Percentiles rank a stretch among this genome's conserved stretches.
Evolutionary conservation across 2,329 filamentous ascomycete species (phyloP).

Genomic region (Cryphonectria nitschkei): DNA sequence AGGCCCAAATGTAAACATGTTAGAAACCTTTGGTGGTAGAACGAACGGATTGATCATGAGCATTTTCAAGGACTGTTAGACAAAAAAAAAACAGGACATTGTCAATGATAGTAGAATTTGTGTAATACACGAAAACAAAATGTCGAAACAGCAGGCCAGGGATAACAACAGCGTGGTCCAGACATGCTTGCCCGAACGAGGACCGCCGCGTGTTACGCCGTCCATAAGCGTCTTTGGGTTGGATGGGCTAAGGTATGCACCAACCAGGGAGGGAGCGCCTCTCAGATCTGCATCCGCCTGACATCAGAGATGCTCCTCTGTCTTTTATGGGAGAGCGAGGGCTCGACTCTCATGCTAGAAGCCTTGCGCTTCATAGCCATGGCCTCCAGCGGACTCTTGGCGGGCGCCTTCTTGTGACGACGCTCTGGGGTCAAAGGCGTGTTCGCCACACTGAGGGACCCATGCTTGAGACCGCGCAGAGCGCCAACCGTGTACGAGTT

Average conservation of each 20-base stretch:
- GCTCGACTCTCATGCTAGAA: constrained; percentile 42
- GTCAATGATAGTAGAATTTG: not conserved
- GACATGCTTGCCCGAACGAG: not conserved
- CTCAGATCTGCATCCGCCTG: constrained; percentile 43
- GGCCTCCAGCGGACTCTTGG: constrained; percentile 54
- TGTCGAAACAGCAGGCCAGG: constrained; percentile 23
- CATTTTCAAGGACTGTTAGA: not conserved
- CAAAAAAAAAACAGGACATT: not conserved
- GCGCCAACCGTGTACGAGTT: constrained; percentile 63
- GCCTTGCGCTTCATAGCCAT: constrained; percentile 60
- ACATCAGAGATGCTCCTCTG: constrained; percentile 64
- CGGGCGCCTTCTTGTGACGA: constrained; percentile 55
- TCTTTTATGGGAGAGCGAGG: constrained; percentile 53
- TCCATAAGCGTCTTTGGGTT: constrained; percentile 48
- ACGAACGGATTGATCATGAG: not conserved
- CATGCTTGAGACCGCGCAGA: constrained; percentile 65
- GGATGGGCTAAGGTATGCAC: not conserved
- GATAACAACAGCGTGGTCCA: constrained; percentile 22
- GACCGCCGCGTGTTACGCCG: constrained; percentile 42
- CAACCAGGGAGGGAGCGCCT: not conserved
- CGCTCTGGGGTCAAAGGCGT: constrained; percentile 71
- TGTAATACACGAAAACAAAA: not conserved
- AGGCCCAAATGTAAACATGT: not conserved
- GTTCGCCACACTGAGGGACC: constrained; percentile 67
- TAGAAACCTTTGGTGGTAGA: not conserved